phyloP scores from a whole-genome alignment of 306 rosid genomes.

The Corylus heterophylla region DNA sequence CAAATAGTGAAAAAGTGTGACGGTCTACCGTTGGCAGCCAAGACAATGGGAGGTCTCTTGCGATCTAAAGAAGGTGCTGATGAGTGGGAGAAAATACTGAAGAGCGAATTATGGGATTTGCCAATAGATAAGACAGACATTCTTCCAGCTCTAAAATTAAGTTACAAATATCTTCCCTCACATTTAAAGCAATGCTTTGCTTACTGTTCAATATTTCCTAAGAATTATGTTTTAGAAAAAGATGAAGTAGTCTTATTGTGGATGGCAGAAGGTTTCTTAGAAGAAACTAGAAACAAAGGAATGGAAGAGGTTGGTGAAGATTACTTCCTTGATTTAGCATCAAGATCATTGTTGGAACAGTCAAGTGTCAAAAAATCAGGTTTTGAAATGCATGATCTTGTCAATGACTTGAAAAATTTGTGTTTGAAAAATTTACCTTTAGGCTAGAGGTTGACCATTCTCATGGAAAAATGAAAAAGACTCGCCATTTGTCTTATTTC shows the following conservation, averaged over 20 bases:
- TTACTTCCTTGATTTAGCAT: constrained; percentile 7
- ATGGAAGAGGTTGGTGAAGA: constrained; percentile 13
- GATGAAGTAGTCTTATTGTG: neutral
- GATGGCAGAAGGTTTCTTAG: constrained; percentile 24
- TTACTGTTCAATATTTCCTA: too few species aligned
- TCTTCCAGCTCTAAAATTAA: constrained; percentile 15
- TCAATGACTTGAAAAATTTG: constrained; percentile 16
- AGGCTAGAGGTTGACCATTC: too few species aligned
- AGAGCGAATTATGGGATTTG: constrained; percentile 18
- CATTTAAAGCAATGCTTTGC: too few species aligned
- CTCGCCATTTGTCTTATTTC: constrained; percentile 4
- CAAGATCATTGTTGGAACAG: constrained; percentile 12
- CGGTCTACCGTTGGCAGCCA: constrained; percentile 22
- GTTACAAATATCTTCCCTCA: constrained; percentile 13
- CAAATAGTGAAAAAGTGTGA: constrained; percentile 22
- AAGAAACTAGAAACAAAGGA: neutral
- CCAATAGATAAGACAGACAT: neutral
- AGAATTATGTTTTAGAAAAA: too few species aligned
- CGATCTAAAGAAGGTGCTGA: constrained; percentile 7
- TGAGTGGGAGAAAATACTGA: constrained; percentile 9
- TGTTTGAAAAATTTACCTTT: neutral
- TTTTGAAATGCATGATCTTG: constrained; percentile 19
- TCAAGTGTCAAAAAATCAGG: neutral
- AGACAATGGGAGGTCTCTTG: constrained; percentile 28
- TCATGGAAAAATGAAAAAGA: neutral